Evolutionary conservation across 768 basidiomycete genomes (phyloP), one percentile per base, ranked within the genome.

Genomic region (Agrocybe praecox): DNA sequence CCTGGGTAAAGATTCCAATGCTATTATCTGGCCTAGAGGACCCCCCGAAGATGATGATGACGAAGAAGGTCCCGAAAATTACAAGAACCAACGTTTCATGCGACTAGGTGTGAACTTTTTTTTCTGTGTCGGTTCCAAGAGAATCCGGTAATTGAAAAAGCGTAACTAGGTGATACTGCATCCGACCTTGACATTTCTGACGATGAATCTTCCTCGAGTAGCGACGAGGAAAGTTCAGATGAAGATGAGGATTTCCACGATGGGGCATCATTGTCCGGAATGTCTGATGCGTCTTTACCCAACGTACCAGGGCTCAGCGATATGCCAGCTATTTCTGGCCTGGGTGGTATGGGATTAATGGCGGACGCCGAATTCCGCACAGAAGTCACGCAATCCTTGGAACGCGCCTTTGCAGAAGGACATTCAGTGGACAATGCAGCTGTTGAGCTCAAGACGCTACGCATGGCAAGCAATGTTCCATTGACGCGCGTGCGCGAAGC

Each of bases 391-490:
- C 88, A 89, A 59, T 94, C 94, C 18, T 82, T 99, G 49, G 91
- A 93, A 53, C 89, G 96, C 57, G 96, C 96, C 22, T 96, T 96
- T 70, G 80, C 87, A 9, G 96, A 99, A 72, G 88, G 83, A 2
- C 95, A 97, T 74, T 89, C 88, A 11, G 88, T 96, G 46, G 94
- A 96, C 63, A 94, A 97, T 70, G 94, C 95, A 1, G 81, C 92
- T 0, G 90, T 98, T 59, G 96, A 98, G 69, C 81, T 98, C 57
- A 94, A 96, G 76, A 97, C 96, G 44, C 82, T 99, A 45, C 90
- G 96, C 48, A 96, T 98, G 93, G 94, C 94, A 33, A 92, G 89
- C 65, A 98, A 98, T 65, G 96, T 98, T 23, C 84, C 92, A 11
- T 80, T 97, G 18, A 82, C 81, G n/a, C 80, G 86, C 49, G 95